Percentiles rank a stretch among this genome's conserved stretches.
Evolutionary conservation across 2,329 filamentous ascomycete species (phyloP).

Genomic region (Botrytis byssoidea): DNA sequence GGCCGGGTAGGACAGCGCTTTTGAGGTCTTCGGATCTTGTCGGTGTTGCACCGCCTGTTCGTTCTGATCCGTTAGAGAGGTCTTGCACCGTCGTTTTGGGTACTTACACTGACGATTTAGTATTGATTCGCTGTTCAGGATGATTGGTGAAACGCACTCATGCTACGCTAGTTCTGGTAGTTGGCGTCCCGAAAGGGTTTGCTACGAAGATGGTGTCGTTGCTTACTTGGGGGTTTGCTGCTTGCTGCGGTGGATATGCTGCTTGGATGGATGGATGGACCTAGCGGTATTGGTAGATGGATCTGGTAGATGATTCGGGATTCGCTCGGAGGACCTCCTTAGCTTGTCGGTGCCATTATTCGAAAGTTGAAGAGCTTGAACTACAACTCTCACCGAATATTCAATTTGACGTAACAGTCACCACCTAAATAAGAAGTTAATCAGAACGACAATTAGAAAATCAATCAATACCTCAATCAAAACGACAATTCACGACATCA

Average conservation of each 20-base stretch:
- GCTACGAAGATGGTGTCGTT: neutral
- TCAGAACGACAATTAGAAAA: neutral
- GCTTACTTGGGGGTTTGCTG: constrained; percentile 8
- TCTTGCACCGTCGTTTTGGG: neutral
- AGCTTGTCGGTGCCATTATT: neutral
- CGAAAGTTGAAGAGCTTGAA: neutral
- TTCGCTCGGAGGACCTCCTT: constrained; percentile 1
- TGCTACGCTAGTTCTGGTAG: constrained; percentile 11
- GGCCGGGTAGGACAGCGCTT: neutral
- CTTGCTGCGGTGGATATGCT: neutral
- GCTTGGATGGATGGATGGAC: neutral
- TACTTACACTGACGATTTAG: constrained; percentile 1
- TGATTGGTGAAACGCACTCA: constrained; percentile 3
- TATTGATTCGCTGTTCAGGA: neutral
- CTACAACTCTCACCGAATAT: neutral
- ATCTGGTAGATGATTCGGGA: neutral
- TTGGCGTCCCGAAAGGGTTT: neutral
- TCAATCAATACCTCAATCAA: neutral
- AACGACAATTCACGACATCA: neutral
- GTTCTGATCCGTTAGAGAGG: constrained; percentile 14
- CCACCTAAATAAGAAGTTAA: neutral
- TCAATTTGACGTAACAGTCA: neutral
- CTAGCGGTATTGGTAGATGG: neutral
- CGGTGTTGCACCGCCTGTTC: neutral
- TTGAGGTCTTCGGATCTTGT: neutral